phyloP scores from a whole-genome alignment of 345 rosid genomes.

The Aquilaria sinensis region DNA sequence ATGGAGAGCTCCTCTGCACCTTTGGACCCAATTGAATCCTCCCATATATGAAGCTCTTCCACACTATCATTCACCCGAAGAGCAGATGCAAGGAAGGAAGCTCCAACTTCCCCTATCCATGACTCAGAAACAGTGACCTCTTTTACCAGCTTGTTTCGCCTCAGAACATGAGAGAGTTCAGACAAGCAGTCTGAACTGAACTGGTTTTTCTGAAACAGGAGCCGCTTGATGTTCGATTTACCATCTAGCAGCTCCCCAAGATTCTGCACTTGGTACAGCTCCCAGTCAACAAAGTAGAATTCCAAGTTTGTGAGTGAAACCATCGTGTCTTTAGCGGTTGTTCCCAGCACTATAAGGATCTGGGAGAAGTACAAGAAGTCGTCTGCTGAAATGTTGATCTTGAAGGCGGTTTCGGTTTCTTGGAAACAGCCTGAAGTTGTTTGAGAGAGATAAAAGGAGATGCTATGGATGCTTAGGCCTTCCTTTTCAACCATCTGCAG shows the following conservation, averaged over 20 bases:
- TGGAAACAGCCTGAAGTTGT: conserved; percentile 50
- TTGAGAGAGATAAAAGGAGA: conserved; percentile 54
- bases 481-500: conserved; percentile 47
- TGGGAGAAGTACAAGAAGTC: conserved; percentile 33
- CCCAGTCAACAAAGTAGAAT: conserved; percentile 69
- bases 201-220: conserved; percentile 52
- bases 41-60: conserved; percentile 96
- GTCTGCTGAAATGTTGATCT: conserved; percentile 45
- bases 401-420: conserved; percentile 61
- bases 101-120: conserved; percentile 48
- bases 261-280: conserved; percentile 34
- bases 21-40: conserved; percentile 83
- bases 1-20: conserved; percentile 92
- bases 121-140: conserved; percentile 60
- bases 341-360: conserved; percentile 46
- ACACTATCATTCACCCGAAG: conserved; percentile 58
- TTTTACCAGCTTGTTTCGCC: conserved; percentile 49
- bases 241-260: conserved; percentile 56
- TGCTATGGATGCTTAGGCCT: conserved; percentile 43
- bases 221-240: conserved; percentile 49
- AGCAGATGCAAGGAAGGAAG: conserved; percentile 57
- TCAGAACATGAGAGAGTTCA: conserved; percentile 50
- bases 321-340: conserved; percentile 33
- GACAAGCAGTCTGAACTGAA: conserved; percentile 43
- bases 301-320: conserved; percentile 51